These are phyloP conservation scores for Mytilinidion resinicola DNA, from an alignment of 495 filamentous ascomycete species.

Conservation along the genomic window DNA sequence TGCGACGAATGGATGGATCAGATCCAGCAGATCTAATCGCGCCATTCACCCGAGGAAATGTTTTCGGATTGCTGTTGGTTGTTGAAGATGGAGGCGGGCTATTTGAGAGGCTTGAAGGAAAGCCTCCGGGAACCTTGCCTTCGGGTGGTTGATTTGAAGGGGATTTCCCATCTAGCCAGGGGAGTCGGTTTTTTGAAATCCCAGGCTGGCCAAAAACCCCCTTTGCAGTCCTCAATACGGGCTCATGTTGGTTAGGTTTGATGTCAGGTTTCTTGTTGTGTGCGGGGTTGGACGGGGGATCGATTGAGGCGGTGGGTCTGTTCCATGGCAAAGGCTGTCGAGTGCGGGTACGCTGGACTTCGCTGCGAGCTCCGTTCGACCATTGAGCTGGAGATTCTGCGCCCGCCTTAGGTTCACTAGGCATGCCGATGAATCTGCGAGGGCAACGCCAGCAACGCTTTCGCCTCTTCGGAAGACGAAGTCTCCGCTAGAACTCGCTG, in stretches of 20 bases:
- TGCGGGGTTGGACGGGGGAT: too few species aligned
- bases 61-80: background rate
- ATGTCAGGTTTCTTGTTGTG: too few species aligned
- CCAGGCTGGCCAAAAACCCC: background rate
- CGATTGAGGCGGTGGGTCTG: too few species aligned
- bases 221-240: background rate
- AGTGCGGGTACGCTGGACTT: too few species aligned
- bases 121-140: background rate
- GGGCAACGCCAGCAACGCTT: too few species aligned
- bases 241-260: background rate
- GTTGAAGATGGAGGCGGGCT: background rate
- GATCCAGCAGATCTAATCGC: constrained; percentile 9
- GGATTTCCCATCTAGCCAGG: constrained; percentile 24
- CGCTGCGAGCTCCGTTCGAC: too few species aligned
- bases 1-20: constrained; percentile 7
- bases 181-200: constrained; percentile 10
- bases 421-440: too few species aligned
- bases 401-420: too few species aligned
- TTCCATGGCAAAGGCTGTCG: too few species aligned
- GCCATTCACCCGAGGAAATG: background rate
- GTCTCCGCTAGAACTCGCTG: too few species aligned
- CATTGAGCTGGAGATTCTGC: too few species aligned
- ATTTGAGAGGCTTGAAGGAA: background rate
- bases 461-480: too few species aligned
- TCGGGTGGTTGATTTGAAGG: constrained; percentile 1